Conservation (phyloP, 345 rosid species). For the Brassica juncea region DNA sequence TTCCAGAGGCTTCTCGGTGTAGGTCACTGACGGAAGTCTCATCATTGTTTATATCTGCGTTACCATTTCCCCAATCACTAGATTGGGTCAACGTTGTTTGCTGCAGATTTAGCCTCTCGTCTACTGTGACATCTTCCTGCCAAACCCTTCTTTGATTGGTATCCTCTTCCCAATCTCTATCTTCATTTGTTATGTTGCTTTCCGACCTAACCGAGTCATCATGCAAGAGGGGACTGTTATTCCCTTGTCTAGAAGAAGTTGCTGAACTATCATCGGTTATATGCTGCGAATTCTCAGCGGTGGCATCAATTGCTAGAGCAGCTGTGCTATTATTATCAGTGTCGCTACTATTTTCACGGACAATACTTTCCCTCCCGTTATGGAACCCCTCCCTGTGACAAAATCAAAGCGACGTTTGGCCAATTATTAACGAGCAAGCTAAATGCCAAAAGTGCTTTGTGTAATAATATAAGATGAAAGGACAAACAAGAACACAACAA, state of each 20-base stretch:
- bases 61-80: slow-evolving; percentile 52
- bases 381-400: slow-evolving; percentile 85
- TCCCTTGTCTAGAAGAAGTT: slow-evolving; percentile 52
- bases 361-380: slow-evolving; percentile 68
- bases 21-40: slow-evolving; percentile 54
- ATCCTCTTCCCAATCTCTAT: slow-evolving; percentile 58
- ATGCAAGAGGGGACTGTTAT: slow-evolving; percentile 41
- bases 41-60: slow-evolving; percentile 56
- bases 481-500: slow-evolving; percentile 6
- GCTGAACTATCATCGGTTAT: slow-evolving; percentile 50
- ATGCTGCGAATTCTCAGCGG: slow-evolving; percentile 48
- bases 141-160: slow-evolving; percentile 47
- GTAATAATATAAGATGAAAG: neutral
- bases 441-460: neutral
- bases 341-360: slow-evolving; percentile 63
- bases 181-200: slow-evolving; percentile 44
- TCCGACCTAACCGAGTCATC: slow-evolving; percentile 48
- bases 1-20: slow-evolving; percentile 55
- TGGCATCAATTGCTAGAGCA: slow-evolving; percentile 42
- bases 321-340: slow-evolving; percentile 44
- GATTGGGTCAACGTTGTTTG: slow-evolving; percentile 47
- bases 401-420: slow-evolving; percentile 9
- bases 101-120: slow-evolving; percentile 58
- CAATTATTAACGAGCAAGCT: neutral
- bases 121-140: slow-evolving; percentile 49